phyloP scores from a whole-genome alignment of 1,139 yeast genomes.

The Ogataea hybrid region DNA sequence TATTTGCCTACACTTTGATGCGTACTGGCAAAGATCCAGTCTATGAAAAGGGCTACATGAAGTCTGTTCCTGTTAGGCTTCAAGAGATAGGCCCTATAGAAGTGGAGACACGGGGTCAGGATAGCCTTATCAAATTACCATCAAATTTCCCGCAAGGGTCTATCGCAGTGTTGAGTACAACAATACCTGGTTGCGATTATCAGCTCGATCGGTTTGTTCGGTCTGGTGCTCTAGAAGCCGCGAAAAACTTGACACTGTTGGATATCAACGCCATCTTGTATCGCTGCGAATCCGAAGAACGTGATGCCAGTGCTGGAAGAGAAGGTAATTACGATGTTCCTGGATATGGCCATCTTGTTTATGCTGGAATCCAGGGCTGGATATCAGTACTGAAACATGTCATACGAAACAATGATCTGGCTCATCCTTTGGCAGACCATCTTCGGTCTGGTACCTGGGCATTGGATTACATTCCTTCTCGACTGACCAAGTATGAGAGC shows the following conservation, averaged over 20 bases:
- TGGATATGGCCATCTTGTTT: constrained; percentile 65
- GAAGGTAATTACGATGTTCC: constrained; percentile 79
- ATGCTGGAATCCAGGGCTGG: constrained; percentile 96
- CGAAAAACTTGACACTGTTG: constrained; percentile 54
- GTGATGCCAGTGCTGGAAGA: constrained; percentile 70
- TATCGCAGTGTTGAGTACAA: constrained; percentile 78
- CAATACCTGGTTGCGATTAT: constrained; percentile 53
- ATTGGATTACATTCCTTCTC: constrained; percentile 64
- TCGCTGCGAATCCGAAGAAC: constrained; percentile 83
- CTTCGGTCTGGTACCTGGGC: constrained; percentile 90
- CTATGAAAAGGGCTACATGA: constrained; percentile 35
- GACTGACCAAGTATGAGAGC: constrained; percentile 56
- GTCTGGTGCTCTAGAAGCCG: constrained; percentile 74
- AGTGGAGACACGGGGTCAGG: constrained; percentile 41
- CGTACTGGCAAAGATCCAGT: constrained; percentile 49
- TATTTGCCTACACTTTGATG: constrained; percentile 58
- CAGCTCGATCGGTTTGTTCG: constrained; percentile 63
- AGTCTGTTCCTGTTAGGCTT: constrained; percentile 66
- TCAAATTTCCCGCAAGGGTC: constrained; percentile 82
- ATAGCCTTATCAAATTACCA: constrained; percentile 54
- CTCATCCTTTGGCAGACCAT: constrained; percentile 80
- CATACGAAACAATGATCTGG: constrained; percentile 69
- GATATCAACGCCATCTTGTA: constrained; percentile 77
- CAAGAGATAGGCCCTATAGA: constrained; percentile 51
- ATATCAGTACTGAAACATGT: constrained; percentile 62